Evolutionary conservation across 106 monocot genomes (phyloP), one percentile per base, ranked within the genome.

Genomic region (Dioscorea dumetorum): DNA sequence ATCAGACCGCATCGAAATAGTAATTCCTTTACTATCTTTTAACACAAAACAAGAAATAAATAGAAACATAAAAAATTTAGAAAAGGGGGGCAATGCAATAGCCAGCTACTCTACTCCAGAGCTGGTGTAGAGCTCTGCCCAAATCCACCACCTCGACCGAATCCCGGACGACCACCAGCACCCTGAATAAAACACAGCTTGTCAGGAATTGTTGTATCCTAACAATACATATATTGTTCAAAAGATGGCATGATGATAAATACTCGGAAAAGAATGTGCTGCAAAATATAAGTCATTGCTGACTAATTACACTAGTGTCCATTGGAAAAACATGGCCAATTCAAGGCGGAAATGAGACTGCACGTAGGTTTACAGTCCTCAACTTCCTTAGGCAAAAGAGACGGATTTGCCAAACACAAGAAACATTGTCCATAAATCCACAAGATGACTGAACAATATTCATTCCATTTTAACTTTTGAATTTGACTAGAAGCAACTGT

Each of bases 71-170:
- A 63, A 13, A 63, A 22, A 63, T 15, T 1, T 33, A 5, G 12
- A 16, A 34, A 32, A 13, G 13, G 3, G 28, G 28, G 28, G 28
- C 33, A 31, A 12, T 22, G 41, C 2, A 41, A 10, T 10, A 6
- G 5, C 41, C 2, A 8, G 18, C 15, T 16, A 17, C 10, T 34
- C 56, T 58, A 76, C 61, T 75, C 75, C 68, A 75, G 60, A 2
- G 75, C 67, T 2, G 75, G 51, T 61, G 67, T 33, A 52, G 72
- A 24, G 0, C 75, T 67, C 16, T 60, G 67, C 8, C 67, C 75
- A 50, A 33, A 75, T 20, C 77, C 66, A 4, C 77, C 72, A 50
- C 67, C 77, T 11, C 67, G 66, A 22, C 72, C 78, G 62, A 64
- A 72, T 9, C 66, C 66, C 28, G 67, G 67, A 18, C 72, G 72